Conservation (phyloP, 768 basidiomycete species). For the Boletus subparvulus region DNA sequence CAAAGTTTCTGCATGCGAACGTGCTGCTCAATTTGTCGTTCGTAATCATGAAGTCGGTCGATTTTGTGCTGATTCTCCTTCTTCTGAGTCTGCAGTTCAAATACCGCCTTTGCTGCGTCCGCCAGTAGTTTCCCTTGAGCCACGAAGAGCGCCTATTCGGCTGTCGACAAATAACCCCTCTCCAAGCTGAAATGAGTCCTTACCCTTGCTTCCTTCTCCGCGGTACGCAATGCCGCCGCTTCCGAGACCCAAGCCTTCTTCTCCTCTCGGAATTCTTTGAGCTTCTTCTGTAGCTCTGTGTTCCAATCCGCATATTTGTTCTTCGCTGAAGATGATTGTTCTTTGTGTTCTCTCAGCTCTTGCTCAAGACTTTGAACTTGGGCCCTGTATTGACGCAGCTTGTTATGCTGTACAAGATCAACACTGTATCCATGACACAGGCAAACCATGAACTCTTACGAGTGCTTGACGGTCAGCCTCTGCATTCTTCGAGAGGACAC, state of each 20-base stretch:
- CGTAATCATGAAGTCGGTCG: slow-evolving; percentile 78
- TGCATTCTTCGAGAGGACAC: slow-evolving; percentile 67
- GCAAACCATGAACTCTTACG: slow-evolving; percentile 44
- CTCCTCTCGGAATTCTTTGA: slow-evolving; percentile 73
- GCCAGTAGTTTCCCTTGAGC: slow-evolving; percentile 69
- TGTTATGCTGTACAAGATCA: slow-evolving; percentile 62
- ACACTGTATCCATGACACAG: neutral
- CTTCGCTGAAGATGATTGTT: slow-evolving; percentile 69
- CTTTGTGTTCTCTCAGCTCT: slow-evolving; percentile 71
- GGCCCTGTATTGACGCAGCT: slow-evolving; percentile 71
- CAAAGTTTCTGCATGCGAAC: slow-evolving; percentile 75
- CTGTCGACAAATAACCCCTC: neutral
- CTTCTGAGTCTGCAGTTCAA: slow-evolving; percentile 68
- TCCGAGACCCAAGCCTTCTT: slow-evolving; percentile 76
- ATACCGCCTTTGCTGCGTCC: slow-evolving; percentile 68
- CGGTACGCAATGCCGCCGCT: slow-evolving; percentile 62
- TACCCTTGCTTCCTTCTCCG: slow-evolving; percentile 71
- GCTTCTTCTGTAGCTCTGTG: slow-evolving; percentile 71
- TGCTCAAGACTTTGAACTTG: slow-evolving; percentile 65
- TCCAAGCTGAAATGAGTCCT: neutral
- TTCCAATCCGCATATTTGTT: slow-evolving; percentile 86
- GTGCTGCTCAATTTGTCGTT: slow-evolving; percentile 82
- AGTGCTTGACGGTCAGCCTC: slow-evolving; percentile 81
- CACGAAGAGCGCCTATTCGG: slow-evolving; percentile 55
- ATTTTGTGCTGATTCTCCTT: slow-evolving; percentile 83